Evolutionary conservation across 768 basidiomycete species (phyloP), one percentile per base, ranked within the genome.

Genomic region (Amanita fuliginea): DNA sequence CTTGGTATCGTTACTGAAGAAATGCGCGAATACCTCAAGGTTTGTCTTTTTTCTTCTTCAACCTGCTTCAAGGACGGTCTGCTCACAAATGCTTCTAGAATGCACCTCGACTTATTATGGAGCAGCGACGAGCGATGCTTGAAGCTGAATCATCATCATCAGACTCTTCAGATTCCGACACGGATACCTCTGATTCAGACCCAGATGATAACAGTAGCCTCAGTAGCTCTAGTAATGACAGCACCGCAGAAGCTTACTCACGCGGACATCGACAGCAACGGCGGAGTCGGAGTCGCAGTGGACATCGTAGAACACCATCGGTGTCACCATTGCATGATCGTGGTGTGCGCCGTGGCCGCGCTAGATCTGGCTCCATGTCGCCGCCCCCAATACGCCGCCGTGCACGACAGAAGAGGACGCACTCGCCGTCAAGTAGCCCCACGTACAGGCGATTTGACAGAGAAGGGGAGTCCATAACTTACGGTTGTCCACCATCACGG

Each of bases 1-100:
- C 61, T 98, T 52, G 96, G 96, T 49, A 75, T 76, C 19, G 63
- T 97, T 53, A 99, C 96, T 1, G 94, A 98, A 65, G 86, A 86
- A 26, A 97, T 98, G 96, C 76, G 96, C 62, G 93, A 94, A 61
- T 94, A 91, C 60, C 70, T 99, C 53, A 91, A 95, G 73, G 89
- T 86, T 56, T 40, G 77, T 70, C 53, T 26, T 39, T 18, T 11
- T 46, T 16, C 40, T 40, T 28, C n/a, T 40, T 26, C 14, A 22
- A n/a, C 14, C 34, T 36, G 28, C 28, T 28, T 28, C 4, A 9
- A 33, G 34, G 42, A 19, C 34, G 3, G 22, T 33, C 7, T 13
- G 33, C 39, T 41, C 10, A 37, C 41, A 24, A 5, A 18, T 6
- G 30, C n/a, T 40, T 37, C 2, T 57, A 92, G 91, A 94, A 94